Evolutionary conservation across 352 stramenopile genomes (phyloP).

Genomic region (Stramenopiles sp.): DNA sequence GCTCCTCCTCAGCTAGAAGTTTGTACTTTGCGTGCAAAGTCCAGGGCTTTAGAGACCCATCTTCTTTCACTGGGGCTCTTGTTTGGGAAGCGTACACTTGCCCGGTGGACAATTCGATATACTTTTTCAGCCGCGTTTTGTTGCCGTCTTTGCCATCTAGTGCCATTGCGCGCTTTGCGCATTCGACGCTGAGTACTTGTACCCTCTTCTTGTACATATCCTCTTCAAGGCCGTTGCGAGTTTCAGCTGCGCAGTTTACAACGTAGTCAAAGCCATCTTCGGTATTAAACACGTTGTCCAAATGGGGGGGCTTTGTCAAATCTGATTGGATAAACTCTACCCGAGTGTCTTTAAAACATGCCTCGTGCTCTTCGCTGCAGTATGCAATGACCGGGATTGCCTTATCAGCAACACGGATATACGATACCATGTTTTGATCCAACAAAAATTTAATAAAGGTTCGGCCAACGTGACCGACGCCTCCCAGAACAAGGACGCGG

Average conservation of each 20-base stretch:
- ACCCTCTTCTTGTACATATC: constrained; percentile 51
- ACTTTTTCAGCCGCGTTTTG: constrained; percentile 44
- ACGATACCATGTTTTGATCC: constrained; percentile 37
- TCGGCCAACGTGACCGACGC: constrained; percentile 54
- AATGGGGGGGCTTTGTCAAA: constrained; percentile 45
- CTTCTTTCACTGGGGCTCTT: constrained; percentile 39
- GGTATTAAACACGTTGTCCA: constrained; percentile 50
- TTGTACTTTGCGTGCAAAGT: constrained; percentile 61
- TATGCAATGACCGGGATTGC: constrained; percentile 61
- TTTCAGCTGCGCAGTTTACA: constrained; percentile 55
- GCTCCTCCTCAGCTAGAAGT: constrained; percentile 46
- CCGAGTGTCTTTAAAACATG: constrained; percentile 39
- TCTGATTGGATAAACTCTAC: constrained; percentile 56
- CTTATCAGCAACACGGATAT: constrained; percentile 55
- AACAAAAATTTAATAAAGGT: constrained; percentile 59
- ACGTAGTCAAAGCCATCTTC: constrained; percentile 51
- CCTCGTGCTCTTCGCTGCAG: constrained; percentile 38
- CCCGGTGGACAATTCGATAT: constrained; percentile 55
- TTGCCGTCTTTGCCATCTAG: constrained; percentile 26
- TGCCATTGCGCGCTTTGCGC: constrained; percentile 39
- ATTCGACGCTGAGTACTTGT: constrained; percentile 17
- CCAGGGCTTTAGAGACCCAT: constrained; percentile 43
- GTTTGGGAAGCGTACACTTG: constrained; percentile 62
- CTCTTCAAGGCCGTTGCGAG: constrained; percentile 47
- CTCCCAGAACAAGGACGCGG: constrained; percentile 51